Base-by-base conservation (phyloP, 2,329 filamentous ascomycete species). In the Dactylellina leptospora region DNA sequence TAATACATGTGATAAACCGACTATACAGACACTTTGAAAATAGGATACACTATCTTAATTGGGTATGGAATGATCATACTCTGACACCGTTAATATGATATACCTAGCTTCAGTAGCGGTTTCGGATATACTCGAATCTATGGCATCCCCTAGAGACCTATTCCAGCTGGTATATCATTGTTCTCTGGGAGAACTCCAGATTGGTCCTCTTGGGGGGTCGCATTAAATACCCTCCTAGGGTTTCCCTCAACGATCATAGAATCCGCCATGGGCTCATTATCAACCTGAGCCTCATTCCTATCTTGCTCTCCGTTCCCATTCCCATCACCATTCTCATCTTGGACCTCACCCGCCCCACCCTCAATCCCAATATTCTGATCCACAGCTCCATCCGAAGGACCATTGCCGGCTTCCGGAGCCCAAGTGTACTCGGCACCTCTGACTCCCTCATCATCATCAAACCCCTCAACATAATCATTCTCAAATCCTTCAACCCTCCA, bases 401-500 rank as follows among this genome's bases (percentile, higher is more conserved):
- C 36, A 40, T 5, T n/a, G 36, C 36, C 1, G 36, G 13, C 11
- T 4, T 40, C 36, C 36, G n/a, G n/a, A 40, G 11, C 36, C 36
- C 11, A 40, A 40, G 3, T 11, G 36, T 6, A n/a, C 5, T 4
- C 36, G 36, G 4, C 30, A 28, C 11, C 30, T 20, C 30, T 11
- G 16, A 9, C 28, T n/a, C 33, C 33, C 18, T 28, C 8, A 45
- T 45, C 18, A 48, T 48, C 51, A 38, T 55, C 30, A 55, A 23
- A 27, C 33, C 44, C 44, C 1, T 61, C 45, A 1, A 50, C 47
- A 33, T 62, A 51, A 42, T 53, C 59, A 22, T 47, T 38, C 27
- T 54, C 59, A 27, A 9, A 63, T 8, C 59, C 59, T 18, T 36
- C 36, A 22, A 63, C 59, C n/a, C 22, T 54, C 38, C 36, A 54